Percentiles rank a stretch among this genome's conserved stretches.
phyloP scores from a whole-genome alignment of 495 filamentous ascomycete species.

The Penicillium bialowiezense region DNA sequence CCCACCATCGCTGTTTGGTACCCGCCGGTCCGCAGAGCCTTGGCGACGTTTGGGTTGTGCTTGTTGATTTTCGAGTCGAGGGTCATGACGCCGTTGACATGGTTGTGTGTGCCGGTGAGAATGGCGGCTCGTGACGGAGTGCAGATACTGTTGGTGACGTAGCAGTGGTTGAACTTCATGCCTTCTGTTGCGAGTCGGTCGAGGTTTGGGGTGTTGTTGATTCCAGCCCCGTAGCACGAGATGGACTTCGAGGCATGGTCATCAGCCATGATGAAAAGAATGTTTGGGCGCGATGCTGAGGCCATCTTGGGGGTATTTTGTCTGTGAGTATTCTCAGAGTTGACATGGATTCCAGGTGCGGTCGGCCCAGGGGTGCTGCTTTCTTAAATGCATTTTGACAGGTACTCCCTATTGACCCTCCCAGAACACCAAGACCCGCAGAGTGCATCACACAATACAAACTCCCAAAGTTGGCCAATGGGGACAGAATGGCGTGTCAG shows the following conservation, averaged over 20 bases:
- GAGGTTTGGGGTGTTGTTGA: conserved; percentile 43
- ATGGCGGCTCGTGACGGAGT: conserved; percentile 42
- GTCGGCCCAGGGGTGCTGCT: not conserved
- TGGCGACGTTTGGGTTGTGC: conserved; percentile 41
- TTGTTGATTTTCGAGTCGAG: conserved; percentile 42
- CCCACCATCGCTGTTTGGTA: conserved; percentile 44
- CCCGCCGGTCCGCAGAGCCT: conserved; percentile 35
- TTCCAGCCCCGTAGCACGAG: conserved; percentile 36
- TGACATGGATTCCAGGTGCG: not conserved
- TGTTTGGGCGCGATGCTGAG: conserved; percentile 28
- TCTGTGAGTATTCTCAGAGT: not conserved
- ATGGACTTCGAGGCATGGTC: conserved; percentile 47
- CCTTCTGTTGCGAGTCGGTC: conserved; percentile 40
- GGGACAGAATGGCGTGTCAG: not conserved
- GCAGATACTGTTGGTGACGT: conserved; percentile 47
- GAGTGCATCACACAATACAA: too few relatives aligned
- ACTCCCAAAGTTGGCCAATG: not conserved
- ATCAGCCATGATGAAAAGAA: conserved; percentile 48
- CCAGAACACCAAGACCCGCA: too few relatives aligned
- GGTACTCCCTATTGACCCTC: not conserved
- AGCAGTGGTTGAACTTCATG: conserved; percentile 49
- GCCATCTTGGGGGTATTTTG: not conserved
- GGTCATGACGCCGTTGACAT: conserved; percentile 43
- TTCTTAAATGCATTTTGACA: not conserved
- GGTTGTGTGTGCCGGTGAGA: conserved; percentile 43